Conservation (phyloP, 108 stramenopile genomes). For the Cyclostephanos invisitatus region DNA sequence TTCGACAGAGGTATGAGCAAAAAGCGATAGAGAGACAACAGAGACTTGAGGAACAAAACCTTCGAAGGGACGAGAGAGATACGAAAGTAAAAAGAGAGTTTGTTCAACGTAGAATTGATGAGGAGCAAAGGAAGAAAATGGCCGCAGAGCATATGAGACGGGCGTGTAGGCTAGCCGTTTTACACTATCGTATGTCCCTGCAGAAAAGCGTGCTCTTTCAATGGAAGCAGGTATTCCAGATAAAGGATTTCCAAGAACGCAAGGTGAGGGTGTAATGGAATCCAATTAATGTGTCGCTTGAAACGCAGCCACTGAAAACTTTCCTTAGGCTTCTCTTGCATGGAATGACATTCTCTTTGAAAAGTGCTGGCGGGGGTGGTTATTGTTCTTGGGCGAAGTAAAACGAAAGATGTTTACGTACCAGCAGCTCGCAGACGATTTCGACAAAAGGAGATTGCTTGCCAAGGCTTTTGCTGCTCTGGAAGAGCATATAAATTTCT, state of each 20-base stretch:
- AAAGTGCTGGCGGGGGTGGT: constrained; percentile 27
- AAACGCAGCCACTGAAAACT: no score
- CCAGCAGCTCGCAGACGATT: constrained; percentile 31
- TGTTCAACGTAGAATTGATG: neutral
- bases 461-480: constrained; percentile 35
- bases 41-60: neutral
- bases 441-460: constrained; percentile 24
- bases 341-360: constrained; percentile 26
- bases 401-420: constrained; percentile 16
- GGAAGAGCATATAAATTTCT: constrained; percentile 23
- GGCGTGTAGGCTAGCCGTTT: constrained; percentile 24
- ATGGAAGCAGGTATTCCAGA: constrained; percentile 26
- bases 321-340: constrained; percentile 8
- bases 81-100: constrained; percentile 2
- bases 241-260: constrained; percentile 26
- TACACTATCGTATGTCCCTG: constrained; percentile 30
- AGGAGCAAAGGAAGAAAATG: constrained; percentile 10
- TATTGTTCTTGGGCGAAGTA: constrained; percentile 12
- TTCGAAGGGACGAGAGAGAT: neutral
- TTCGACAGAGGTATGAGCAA: constrained; percentile 3
- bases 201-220: constrained; percentile 21
- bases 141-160: constrained; percentile 10
- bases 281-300: no score
- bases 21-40: neutral
- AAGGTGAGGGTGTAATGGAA: constrained; percentile 16